phyloP scores from a whole-genome alignment of 2,329 filamentous ascomycete genomes.

The Sclerotinia nivalis region DNA sequence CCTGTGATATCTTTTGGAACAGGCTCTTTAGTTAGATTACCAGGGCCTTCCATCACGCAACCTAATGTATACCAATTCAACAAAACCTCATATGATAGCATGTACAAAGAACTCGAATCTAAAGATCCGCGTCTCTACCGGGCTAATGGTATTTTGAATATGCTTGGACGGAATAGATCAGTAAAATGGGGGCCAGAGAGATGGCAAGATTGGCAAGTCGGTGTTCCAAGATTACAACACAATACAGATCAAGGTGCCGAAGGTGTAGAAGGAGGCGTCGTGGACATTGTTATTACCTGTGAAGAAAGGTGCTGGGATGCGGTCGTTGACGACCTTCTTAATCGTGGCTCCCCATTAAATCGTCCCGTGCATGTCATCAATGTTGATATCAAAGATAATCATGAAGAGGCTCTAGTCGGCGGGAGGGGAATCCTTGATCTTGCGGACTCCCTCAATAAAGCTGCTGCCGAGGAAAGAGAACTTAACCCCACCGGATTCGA shows the following conservation, averaged over 20 bases:
- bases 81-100: constrained; percentile 89
- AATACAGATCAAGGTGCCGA: constrained; percentile 72
- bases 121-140: constrained; percentile 89
- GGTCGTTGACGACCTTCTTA: constrained; percentile 89
- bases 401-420: constrained; percentile 90
- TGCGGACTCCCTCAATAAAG: constrained; percentile 79
- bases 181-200: constrained; percentile 96
- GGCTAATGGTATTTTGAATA: constrained; percentile 90
- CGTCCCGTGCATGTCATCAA: constrained; percentile 97
- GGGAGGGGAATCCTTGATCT: constrained; percentile 91
- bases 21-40: constrained; percentile 88
- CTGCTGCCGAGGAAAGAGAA: constrained; percentile 74
- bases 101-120: constrained; percentile 84
- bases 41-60: constrained; percentile 85
- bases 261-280: constrained; percentile 84
- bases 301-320: constrained; percentile 99
- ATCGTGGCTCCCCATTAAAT: constrained; percentile 82
- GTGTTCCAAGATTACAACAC: constrained; percentile 77
- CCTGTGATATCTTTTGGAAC: constrained; percentile 99
- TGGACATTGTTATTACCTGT: constrained; percentile 94
- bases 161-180: constrained; percentile 87
- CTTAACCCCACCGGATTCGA: constrained; percentile 65
- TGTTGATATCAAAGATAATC: constrained; percentile 97
- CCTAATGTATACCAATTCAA: constrained; percentile 99
- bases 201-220: constrained; percentile 96